Evolutionary conservation across 2,329 filamentous ascomycete species (phyloP), one percentile per base, ranked within the genome.

Genomic region (Alternaria infectoria): DNA sequence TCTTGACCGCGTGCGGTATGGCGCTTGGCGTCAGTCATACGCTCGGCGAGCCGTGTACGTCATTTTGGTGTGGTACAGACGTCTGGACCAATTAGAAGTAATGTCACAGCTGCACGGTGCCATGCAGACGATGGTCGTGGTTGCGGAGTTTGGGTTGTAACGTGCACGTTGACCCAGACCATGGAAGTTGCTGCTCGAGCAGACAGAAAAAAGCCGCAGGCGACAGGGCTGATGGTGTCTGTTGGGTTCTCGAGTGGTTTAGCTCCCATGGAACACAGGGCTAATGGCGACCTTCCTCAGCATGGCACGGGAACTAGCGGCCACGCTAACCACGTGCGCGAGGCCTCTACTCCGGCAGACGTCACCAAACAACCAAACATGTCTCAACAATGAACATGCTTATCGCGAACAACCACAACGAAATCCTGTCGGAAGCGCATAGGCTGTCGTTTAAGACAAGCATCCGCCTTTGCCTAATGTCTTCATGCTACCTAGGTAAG

Each of bases 1-100:
- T 46, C 46, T 59, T 50, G 40, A 54, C 36, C 23, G 17, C 26
- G 23, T 25, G 54, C 23, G 59, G 30, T 44, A 47, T 54, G 47
- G 49, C 36, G 59, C 59, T 49, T 59, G 43, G 59, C 59, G 30
- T 59, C 59, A 57, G 59, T 43, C 55, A 21, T 30, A 54, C 43
- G 52, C 26, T 49, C 55, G 59, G 59, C 49, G 17, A 25, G 17
- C 26, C 6, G 23, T 54, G 15, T 54, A 49, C 55, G 59, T 62
- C 59, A 59, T 62, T 44, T 46, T 30, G 28, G 49, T 13, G 25
- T 26, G 40, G n/a, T 46, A 19, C n/a, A 21, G 17, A 36, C 9
- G 19, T 28, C 43, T 51, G 11, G 13, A 12, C 47, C 59, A 54
- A 43, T 47, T 36, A 23, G 17, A 58, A 58, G 32, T 21, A 15